Evolutionary conservation across 202 grass and related monocot species (phyloP), one percentile per base, ranked within the genome.

Genomic region (Saccharum hybrid): DNA sequence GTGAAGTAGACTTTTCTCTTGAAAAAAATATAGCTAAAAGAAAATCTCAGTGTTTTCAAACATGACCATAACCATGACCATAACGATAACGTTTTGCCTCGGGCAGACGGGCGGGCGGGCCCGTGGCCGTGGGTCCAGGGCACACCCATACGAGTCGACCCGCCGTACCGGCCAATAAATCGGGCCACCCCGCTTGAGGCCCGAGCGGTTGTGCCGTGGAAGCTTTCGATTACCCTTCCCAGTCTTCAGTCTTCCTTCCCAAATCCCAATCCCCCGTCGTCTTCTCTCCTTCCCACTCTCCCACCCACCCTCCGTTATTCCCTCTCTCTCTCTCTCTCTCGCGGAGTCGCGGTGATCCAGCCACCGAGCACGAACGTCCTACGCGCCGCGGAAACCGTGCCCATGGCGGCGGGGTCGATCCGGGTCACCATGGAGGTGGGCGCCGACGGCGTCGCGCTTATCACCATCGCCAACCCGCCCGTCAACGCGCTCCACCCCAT

Each of bases 401-500:
- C 48, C 72, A 96, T 96, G 93, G 88, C 93, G 40, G 85, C 91
- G 34, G 83, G 73, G 33, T 10, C 48, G 52, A 80, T 99, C 76
- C 78, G 91, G 52, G 93, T 94, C 31, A 84, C 93, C 77, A 99
- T 99, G 96, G 96, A 99, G 72, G 93, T 99, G 48, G 89, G 91
- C 57, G 76, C 71, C 64, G 93, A 99, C 38, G 96, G 82, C 60
- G 89, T 99, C 43, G 96, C 93, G 71, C 66, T 99, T 64, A 81
- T 99, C 86, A 99, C 96, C 75, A 92, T 99, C 86, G 77, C 68
- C 86, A 94, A 99, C 74, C 93, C 96, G 69, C 96, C 96, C 36
- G 96, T 99, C 63, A 96, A 99, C 74, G 96, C 93, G 41, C 85
- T 98, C 46, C 91, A 91, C 64, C 96, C 94, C 62, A 84, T 75